phyloP scores from a whole-genome alignment of 2,329 filamentous ascomycete genomes.

The Thelonectria olida region DNA sequence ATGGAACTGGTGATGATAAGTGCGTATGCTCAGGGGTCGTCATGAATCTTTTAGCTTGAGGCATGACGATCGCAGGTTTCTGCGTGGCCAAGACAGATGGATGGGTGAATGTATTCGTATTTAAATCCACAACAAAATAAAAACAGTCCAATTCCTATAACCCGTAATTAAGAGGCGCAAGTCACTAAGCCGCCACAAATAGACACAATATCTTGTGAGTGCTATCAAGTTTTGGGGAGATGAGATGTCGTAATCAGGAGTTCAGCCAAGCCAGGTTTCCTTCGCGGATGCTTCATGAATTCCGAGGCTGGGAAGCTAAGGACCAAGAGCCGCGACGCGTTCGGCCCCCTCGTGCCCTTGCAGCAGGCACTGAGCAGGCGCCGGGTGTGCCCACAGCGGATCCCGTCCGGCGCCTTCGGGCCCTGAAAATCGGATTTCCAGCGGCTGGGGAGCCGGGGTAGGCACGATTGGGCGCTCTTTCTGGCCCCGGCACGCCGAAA shows the following conservation, averaged over 20 bases:
- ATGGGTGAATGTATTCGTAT: neutral
- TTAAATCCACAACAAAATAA: neutral
- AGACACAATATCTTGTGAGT: no score
- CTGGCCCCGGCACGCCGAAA: neutral
- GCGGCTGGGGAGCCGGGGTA: slow-evolving; percentile 14
- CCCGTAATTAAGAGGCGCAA: no score
- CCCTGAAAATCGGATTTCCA: slow-evolving; percentile 14
- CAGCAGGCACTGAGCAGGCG: neutral
- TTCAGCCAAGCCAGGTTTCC: no score
- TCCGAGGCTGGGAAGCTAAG: slow-evolving; percentile 17
- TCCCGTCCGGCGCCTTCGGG: neutral
- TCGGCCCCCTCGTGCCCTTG: no score
- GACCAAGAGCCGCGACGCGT: neutral
- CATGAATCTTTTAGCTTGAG: no score
- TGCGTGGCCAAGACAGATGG: neutral
- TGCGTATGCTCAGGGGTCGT: neutral
- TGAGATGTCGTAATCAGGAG: no score
- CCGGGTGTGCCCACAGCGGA: neutral
- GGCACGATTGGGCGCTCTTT: neutral
- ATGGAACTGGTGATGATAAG: neutral
- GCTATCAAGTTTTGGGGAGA: no score
- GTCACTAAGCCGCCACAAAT: no score
- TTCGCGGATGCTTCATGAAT: neutral
- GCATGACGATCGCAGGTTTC: neutral
- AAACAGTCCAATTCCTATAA: no score